A percentile compares a stretch with the other conserved stretches of the same genome.
Evolutionary conservation across 2,329 filamentous ascomycete genomes (phyloP).

Genomic region (Phyllosticta citriasiana): DNA sequence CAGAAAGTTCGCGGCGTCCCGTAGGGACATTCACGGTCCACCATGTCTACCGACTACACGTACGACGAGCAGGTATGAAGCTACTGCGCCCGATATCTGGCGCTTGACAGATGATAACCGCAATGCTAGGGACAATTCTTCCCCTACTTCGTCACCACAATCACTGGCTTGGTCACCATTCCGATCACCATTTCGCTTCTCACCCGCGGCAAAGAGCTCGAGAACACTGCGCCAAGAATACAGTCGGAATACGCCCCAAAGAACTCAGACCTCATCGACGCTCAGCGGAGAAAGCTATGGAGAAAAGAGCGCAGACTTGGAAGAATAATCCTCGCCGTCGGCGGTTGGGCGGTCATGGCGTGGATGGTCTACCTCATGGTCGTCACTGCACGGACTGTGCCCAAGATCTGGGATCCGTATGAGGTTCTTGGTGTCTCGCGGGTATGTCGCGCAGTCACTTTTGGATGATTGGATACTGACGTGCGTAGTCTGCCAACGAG

Average conservation of each 20-base stretch:
- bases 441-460: slow-evolving; percentile 37
- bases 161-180: slow-evolving; percentile 77
- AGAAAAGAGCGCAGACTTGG: slow-evolving; percentile 83
- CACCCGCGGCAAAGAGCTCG: slow-evolving; percentile 66
- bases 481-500: slow-evolving; percentile 61
- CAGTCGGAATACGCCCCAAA: slow-evolving; percentile 70
- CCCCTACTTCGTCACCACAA: slow-evolving; percentile 94
- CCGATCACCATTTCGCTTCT: slow-evolving; percentile 85
- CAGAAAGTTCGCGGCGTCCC: slow-evolving; percentile 2
- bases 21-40: slow-evolving; percentile 23
- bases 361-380: slow-evolving; percentile 89
- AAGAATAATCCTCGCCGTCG: slow-evolving; percentile 62
- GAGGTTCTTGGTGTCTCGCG: slow-evolving; percentile 82
- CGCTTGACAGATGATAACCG: slow-evolving; percentile 13
- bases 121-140: slow-evolving; percentile 76
- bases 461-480: slow-evolving; percentile 16
- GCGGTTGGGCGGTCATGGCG: slow-evolving; percentile 74
- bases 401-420: slow-evolving; percentile 93
- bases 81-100: neutral
- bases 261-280: slow-evolving; percentile 73
- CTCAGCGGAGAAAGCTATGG: slow-evolving; percentile 75
- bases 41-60: slow-evolving; percentile 90
- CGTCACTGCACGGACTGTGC: slow-evolving; percentile 58
- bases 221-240: slow-evolving; percentile 74
- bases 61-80: slow-evolving; percentile 81